A percentile compares a stretch with the other conserved stretches of the same genome.
phyloP scores from a whole-genome alignment of 345 rosid species.

The Cardiospermum halicacabum region DNA sequence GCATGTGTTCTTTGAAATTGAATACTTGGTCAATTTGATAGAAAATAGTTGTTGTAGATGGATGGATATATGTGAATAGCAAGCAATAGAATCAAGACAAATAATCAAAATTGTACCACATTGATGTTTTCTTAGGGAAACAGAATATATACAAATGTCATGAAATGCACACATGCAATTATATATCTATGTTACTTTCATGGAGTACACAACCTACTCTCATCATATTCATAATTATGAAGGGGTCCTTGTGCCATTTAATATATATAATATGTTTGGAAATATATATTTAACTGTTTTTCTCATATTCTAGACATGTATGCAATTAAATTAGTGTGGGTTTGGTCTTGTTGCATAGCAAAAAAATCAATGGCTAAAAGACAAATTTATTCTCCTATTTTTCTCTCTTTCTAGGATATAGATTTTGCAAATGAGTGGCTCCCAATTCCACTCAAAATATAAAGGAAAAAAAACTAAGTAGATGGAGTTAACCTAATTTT shows the following conservation, averaged over 20 bases:
- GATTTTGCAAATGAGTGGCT: no score
- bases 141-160: background rate
- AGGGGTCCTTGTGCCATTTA: background rate
- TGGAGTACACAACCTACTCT: background rate
- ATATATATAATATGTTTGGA: no score
- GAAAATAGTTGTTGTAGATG: no score
- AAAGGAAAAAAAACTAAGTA: no score
- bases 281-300: background rate
- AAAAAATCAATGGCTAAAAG: no score
- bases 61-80: background rate
- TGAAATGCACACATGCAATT: background rate
- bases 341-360: no score
- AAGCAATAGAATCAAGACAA: background rate
- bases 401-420: no score
- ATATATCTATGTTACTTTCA: background rate
- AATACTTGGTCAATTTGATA: background rate
- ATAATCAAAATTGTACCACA: background rate
- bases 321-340: no score
- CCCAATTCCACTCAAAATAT: no score
- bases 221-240: background rate
- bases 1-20: conserved; percentile 3
- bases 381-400: no score
- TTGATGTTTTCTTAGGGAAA: background rate
- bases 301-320: background rate
- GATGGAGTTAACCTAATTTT: no score